Evolutionary conservation across 208 protist species (phyloP).

Genomic region (Sergeia podlipaevii): DNA sequence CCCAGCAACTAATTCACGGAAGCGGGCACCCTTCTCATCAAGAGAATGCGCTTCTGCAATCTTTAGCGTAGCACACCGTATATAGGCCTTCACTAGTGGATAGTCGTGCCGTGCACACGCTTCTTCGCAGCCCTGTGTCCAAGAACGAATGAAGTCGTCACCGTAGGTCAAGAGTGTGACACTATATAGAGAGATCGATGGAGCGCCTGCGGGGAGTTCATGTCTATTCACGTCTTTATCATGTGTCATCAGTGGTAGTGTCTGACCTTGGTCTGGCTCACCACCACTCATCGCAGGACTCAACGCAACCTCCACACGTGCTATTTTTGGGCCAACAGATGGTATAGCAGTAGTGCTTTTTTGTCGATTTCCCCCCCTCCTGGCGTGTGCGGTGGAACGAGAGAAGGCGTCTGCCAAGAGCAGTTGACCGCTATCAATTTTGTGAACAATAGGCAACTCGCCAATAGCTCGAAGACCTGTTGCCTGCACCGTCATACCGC

Average conservation of each 20-base stretch:
- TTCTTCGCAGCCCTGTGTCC: constrained; percentile 23
- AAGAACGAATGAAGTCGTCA: too few species aligned
- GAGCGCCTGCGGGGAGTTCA: too few species aligned
- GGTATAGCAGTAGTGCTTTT: neutral
- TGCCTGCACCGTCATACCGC: constrained; percentile 81
- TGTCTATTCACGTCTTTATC: too few species aligned
- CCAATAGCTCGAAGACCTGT: constrained; percentile 35
- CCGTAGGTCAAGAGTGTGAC: too few species aligned
- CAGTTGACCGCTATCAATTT: constrained; percentile 34
- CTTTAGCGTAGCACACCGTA: constrained; percentile 37
- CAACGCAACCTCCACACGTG: neutral
- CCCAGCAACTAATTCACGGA: too few species aligned
- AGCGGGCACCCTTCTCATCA: neutral
- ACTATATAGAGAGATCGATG: too few species aligned
- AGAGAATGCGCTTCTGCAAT: constrained; percentile 8
- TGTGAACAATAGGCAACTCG: neutral
- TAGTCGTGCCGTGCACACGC: constrained; percentile 40
- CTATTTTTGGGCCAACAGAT: too few species aligned
- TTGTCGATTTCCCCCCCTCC: neutral
- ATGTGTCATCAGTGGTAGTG: too few species aligned
- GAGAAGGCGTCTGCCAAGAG: constrained; percentile 57
- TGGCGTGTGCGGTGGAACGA: neutral
- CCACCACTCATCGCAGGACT: neutral
- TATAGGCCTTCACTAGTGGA: constrained; percentile 41
- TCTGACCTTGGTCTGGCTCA: too few species aligned